phyloP scores from a whole-genome alignment of 371 early-diverging fungal genomes.

The Syncephalastrum racemosum region DNA sequence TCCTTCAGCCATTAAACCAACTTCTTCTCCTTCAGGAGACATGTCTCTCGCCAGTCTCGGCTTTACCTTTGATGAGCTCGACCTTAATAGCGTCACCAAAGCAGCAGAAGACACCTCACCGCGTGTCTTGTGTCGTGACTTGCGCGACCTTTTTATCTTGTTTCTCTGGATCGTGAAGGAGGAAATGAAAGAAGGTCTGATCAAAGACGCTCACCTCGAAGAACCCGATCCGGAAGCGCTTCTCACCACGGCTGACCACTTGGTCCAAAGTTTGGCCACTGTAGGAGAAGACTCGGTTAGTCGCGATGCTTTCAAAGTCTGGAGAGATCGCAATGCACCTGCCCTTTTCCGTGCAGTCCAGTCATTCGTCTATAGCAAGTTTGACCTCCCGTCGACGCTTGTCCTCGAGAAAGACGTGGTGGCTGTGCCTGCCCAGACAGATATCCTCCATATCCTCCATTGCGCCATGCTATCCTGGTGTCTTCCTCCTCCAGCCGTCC shows the following conservation, averaged over 20 bases:
- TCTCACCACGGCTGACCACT: conserved; percentile 5
- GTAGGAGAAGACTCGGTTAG: too few relatives aligned
- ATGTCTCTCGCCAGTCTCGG: conserved; percentile 39
- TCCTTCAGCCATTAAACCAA: too few relatives aligned
- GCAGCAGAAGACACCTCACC: conserved; percentile 5
- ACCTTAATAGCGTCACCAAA: conserved; percentile 13
- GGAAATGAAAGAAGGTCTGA: conserved; percentile 19
- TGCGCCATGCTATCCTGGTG: conserved; percentile 50
- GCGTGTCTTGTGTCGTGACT: conserved; percentile 29
- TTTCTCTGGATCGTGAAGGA: conserved; percentile 39
- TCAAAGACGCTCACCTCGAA: neutral
- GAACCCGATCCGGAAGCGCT: conserved; percentile 13
- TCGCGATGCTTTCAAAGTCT: conserved; percentile 24
- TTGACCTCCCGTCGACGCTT: conserved; percentile 26
- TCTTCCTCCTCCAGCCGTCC: conserved; percentile 34
- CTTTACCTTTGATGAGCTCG: conserved; percentile 39
- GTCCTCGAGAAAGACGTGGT: conserved; percentile 22
- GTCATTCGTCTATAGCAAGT: conserved; percentile 49
- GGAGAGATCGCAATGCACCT: conserved; percentile 48
- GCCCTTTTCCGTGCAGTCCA: conserved; percentile 47
- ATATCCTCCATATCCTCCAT: conserved; percentile 40
- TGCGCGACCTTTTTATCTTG: conserved; percentile 29
- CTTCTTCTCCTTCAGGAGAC: conserved; percentile 13
- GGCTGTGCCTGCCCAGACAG: conserved; percentile 26
- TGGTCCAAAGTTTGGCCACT: neutral